phyloP scores from a whole-genome alignment of 2,329 filamentous ascomycete genomes.

The Xylariaceae sp. region DNA sequence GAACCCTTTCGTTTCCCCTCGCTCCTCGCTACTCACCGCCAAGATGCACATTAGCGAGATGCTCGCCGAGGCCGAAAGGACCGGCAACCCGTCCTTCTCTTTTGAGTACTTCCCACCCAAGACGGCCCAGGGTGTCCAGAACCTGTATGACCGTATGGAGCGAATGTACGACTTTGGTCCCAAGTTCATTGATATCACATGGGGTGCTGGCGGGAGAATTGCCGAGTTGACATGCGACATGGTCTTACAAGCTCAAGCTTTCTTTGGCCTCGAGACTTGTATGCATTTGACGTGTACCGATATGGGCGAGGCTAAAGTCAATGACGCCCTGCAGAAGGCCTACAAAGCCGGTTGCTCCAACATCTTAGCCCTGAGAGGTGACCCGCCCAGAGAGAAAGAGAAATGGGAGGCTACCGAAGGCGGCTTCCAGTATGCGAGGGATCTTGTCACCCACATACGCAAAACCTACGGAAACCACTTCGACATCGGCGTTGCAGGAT shows the following conservation, averaged over 20 bases:
- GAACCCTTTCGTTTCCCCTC: no score
- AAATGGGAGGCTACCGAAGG: slow-evolving; percentile 87
- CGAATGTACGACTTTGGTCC: slow-evolving; percentile 94
- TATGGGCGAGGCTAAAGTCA: slow-evolving; percentile 90
- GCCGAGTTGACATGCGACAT: slow-evolving; percentile 95
- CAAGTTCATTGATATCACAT: slow-evolving; percentile 96
- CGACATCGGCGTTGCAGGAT: slow-evolving; percentile 94
- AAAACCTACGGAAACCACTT: slow-evolving; percentile 83
- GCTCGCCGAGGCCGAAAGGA: slow-evolving; percentile 74
- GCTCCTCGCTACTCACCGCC: slow-evolving; percentile 19
- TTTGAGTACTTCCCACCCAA: slow-evolving; percentile 99
- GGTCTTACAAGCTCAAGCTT: slow-evolving; percentile 91
- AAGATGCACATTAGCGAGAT: slow-evolving; percentile 96
- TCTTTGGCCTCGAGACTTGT: slow-evolving; percentile 94
- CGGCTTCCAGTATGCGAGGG: slow-evolving; percentile 87
- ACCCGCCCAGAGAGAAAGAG: slow-evolving; percentile 89
- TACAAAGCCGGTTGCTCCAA: slow-evolving; percentile 97
- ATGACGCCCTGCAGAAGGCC: slow-evolving; percentile 79
- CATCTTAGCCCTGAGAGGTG: slow-evolving; percentile 87
- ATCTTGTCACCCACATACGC: slow-evolving; percentile 75
- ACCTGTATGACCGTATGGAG: slow-evolving; percentile 98
- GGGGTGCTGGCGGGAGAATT: slow-evolving; percentile 90
- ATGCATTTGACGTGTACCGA: slow-evolving; percentile 99
- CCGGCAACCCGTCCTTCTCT: slow-evolving; percentile 84
- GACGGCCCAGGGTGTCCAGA: slow-evolving; percentile 95